Percentiles rank a stretch among this genome's conserved stretches.
These are phyloP conservation scores for Rubia yunnanensis DNA, from an alignment of 257 asterid species.

Conservation along the genomic window DNA sequence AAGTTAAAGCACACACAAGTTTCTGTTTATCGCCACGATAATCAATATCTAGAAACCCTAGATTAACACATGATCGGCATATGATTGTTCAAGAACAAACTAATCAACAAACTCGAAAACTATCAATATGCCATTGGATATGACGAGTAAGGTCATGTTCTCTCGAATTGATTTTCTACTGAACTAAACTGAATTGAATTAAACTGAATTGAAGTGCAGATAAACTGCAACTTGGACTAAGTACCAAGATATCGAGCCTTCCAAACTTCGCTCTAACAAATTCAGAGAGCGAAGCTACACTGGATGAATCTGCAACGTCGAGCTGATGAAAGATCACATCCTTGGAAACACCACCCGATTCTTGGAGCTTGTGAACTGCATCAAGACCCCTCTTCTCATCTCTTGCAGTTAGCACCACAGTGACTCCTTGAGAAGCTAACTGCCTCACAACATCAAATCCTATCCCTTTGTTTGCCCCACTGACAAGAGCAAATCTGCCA, in stretches of 20 bases:
- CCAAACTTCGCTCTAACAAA: conserved; percentile 31
- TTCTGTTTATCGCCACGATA: too few relatives aligned
- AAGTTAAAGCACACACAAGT: too few relatives aligned
- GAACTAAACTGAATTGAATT: too few relatives aligned
- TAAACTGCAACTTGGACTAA: too few relatives aligned
- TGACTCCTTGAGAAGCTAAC: conserved; percentile 30
- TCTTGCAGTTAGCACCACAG: conserved; percentile 37
- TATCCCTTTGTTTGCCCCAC: conserved; percentile 43
- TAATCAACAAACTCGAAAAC: too few relatives aligned
- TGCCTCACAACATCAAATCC: conserved; percentile 35
- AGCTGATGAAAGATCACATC: conserved; percentile 41
- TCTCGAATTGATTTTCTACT: too few relatives aligned
- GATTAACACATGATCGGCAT: too few relatives aligned
- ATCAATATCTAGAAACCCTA: too few relatives aligned
- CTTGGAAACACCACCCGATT: conserved; percentile 10
- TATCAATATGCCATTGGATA: too few relatives aligned
- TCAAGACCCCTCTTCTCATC: conserved; percentile 34
- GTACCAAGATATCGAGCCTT: conserved; percentile 50
- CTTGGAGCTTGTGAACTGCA: conserved; percentile 31
- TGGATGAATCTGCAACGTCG: conserved; percentile 32
- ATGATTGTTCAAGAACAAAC: too few relatives aligned
- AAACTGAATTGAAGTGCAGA: too few relatives aligned
- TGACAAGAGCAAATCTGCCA: conserved; percentile 39
- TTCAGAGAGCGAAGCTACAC: conserved; percentile 25
- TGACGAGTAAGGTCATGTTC: too few relatives aligned